Evolutionary conservation across 768 basidiomycete genomes (phyloP), one percentile per base, ranked within the genome.

Genomic region (Panaeolus cyanescens): DNA sequence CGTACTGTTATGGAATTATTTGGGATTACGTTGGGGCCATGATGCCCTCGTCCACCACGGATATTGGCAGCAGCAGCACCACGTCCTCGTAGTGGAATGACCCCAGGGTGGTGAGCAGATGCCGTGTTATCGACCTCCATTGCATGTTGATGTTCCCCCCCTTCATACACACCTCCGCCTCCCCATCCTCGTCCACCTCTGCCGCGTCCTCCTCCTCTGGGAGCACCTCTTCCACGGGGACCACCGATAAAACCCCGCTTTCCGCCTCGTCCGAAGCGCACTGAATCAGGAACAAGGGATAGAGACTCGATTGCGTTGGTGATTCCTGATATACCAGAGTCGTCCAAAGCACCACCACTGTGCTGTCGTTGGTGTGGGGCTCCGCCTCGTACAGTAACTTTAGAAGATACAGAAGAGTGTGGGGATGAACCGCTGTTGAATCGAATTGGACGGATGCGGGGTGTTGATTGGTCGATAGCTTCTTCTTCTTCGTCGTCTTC

Each of bases 221-320:
- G 65, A 15, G 61, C 56, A 54, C 66, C 59, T 17, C 58, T 28
- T 22, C 63, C 67, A 31, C 59, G 63, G n/a, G 72, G 71, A 7
- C 71, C 70, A 54, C 77, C 73, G 33, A 70, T 77, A 63, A 88
- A 84, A 6, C 84, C 87, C 28, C 81, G 82, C 64, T 80, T 84
- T 3, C 85, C 87, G 0, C 92, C 92, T 36, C 90, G 80, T 25
- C 91, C 91, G 62, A 93, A 93, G 12, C 87, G 82, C 39, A 93
- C 82, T 0, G 88, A 81, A 3, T 84, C 74, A 3, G 91, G 91
- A 1, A 93, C 83, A 59, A 93, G 81, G 8, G 85, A 77, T 5
- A 84, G 75, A 1, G 81, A 73, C 50, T 73, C 73, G 64, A 83
- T 65, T 1, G 80, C 80, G 25, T 77, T 71, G 19, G 85, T 69